Conservation (phyloP, 176 grass and related monocot genomes). For the Puccinellia tenuiflora region DNA sequence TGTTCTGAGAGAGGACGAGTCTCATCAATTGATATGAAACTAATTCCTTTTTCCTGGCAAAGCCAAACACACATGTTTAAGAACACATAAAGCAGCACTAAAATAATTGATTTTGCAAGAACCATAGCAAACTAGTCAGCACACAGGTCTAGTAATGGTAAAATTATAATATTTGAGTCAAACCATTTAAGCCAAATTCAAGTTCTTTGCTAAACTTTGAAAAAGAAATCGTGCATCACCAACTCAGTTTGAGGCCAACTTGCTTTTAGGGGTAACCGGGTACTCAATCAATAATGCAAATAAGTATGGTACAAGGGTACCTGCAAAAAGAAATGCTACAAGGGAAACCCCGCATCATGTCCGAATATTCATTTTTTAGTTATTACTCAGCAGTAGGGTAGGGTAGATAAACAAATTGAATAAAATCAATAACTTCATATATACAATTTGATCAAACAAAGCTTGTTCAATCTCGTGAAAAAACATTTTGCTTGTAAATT, state of each 20-base stretch:
- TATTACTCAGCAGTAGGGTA: neutral
- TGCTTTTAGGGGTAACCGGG: neutral
- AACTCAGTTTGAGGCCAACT: neutral
- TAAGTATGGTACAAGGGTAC: neutral
- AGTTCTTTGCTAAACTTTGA: neutral
- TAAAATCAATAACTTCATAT: neutral
- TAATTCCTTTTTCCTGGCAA: slow-evolving; percentile 88
- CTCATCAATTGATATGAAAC: slow-evolving; percentile 70
- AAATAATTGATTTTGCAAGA: slow-evolving; percentile 12
- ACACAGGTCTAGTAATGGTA: neutral
- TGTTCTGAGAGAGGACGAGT: slow-evolving; percentile 60
- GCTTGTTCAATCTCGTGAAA: neutral
- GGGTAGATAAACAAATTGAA: neutral
- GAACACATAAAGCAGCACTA: neutral
- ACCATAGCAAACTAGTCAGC: neutral
- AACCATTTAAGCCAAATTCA: neutral
- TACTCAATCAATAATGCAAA: neutral
- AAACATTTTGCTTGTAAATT: neutral
- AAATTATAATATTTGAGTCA: neutral
- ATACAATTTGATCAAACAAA: neutral
- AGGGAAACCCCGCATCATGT: neutral
- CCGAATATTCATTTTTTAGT: neutral
- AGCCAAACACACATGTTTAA: neutral
- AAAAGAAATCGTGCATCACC: neutral
- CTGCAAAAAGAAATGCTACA: neutral